Base-by-base conservation (phyloP, 2,329 filamentous ascomycete species). In the Rutstroemia sp. region DNA sequence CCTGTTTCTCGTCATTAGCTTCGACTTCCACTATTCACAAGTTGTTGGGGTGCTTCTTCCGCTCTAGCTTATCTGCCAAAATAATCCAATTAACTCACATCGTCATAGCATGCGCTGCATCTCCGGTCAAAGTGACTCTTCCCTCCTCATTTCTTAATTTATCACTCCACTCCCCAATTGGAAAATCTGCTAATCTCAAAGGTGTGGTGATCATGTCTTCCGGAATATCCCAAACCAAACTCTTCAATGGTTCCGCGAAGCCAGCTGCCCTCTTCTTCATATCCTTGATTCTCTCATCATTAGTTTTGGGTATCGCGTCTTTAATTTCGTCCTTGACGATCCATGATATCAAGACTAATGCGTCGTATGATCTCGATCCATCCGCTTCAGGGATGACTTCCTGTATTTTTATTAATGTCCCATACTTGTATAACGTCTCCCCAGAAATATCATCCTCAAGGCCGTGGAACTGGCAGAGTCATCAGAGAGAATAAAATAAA, bases 261-360 rank as follows among this genome's bases (percentile, higher is more conserved):
- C 47, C 17, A 44, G 58, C 68, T 1, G 70, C 68, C 23, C 71
- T 69, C 42, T 70, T 66, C 54, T 75, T 76, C 44, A 72, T 68
- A 2, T 72, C 67, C 0, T 68, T 65, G 67, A 73, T 74, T 47
- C 66, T 66, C 1, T 64, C 48, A 67, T 70, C 61, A 72, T 44
- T 21, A 16, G 36, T 48, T 25, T 19, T 30, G 7, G 71, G 69
- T 1, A 76, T 70, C 7, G 71, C 67, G 39, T 72, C 70, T 34
- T 56, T 56, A 2, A 60, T 59, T 2, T 60, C 55, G 4, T 66
- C 65, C 45, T 67, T 68, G 8, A 71, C 67, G 0, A 70, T 67
- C 77, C 77, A 80, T 8, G 75, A 78, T 42, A 78, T 66, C 56
- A 72, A 73, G 39, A 80, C 66, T 59, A 78, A 74, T 1, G 71